Percentiles rank a stretch among this genome's conserved stretches.
Conservation (phyloP, 805 yeast species). For the Vanderwaltozyma yarrowii region DNA sequence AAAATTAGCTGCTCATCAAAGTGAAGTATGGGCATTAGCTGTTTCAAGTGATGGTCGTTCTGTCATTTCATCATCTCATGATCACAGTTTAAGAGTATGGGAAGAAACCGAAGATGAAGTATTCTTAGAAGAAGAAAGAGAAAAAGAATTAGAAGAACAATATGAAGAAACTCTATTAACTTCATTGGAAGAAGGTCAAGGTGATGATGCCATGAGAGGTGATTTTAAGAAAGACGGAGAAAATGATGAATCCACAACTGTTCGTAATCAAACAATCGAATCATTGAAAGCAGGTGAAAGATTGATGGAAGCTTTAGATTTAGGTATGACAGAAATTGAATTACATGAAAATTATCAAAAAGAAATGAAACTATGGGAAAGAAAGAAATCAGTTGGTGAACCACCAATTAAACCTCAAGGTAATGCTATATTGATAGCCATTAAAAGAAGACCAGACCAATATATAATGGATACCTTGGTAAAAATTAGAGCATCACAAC, state of each 20-base stretch:
- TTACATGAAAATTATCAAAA: constrained; percentile 40
- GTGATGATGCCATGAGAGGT: constrained; percentile 32
- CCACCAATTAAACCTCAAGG: constrained; percentile 53
- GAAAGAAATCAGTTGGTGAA: constrained; percentile 32
- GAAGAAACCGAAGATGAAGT: constrained; percentile 87
- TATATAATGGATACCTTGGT: constrained; percentile 65
- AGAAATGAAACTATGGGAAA: constrained; percentile 33
- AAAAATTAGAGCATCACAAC: constrained; percentile 69
- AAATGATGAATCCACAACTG: constrained; percentile 52
- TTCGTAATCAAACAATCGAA: constrained; percentile 75
- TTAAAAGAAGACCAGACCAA: constrained; percentile 59
- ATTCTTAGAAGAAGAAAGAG: constrained; percentile 94
- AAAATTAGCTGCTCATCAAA: constrained; percentile 74
- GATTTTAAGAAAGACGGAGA: constrained; percentile 29
- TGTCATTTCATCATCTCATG: constrained; percentile 81
- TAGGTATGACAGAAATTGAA: constrained; percentile 64
- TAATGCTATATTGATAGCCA: constrained; percentile 65
- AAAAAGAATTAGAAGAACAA: constrained; percentile 86
- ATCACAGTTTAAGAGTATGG: constrained; percentile 91
- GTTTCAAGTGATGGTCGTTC: constrained; percentile 61
- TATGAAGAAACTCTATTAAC: constrained; percentile 74
- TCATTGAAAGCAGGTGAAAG: constrained; percentile 92
- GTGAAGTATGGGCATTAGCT: constrained; percentile 91
- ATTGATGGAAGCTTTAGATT: constrained; percentile 81
- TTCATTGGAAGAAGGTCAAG: constrained; percentile 52